Conservation (phyloP, 495 filamentous ascomycete genomes). For the Podospora conica region DNA sequence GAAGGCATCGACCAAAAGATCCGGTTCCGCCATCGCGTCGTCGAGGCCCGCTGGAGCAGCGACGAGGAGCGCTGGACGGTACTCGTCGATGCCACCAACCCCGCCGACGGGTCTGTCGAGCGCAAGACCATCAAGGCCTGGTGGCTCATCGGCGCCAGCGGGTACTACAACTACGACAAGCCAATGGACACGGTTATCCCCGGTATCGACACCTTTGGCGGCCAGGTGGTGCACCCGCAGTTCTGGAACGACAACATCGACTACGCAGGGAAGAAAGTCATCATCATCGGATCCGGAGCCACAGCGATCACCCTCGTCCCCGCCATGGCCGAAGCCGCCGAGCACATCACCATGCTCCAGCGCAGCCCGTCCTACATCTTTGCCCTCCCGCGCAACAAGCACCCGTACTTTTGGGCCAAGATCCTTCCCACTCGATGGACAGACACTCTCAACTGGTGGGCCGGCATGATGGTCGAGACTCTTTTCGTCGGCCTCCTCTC, state of each 20-base stretch:
- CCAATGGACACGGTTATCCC: constrained; percentile 53
- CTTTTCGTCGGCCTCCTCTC: constrained; percentile 24
- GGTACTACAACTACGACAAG: constrained; percentile 62
- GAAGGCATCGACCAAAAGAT: constrained; percentile 60
- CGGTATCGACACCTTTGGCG: constrained; percentile 52
- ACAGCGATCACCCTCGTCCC: constrained; percentile 54
- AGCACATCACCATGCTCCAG: constrained; percentile 52
- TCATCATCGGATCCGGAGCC: constrained; percentile 53
- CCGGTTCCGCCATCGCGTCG: constrained; percentile 51
- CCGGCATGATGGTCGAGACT: constrained; percentile 25
- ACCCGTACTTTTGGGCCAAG: constrained; percentile 22
- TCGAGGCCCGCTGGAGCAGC: constrained; percentile 54
- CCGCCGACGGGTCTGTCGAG: constrained; percentile 35
- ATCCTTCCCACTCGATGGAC: constrained; percentile 37
- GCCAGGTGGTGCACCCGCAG: constrained; percentile 54
- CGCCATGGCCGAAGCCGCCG: constrained; percentile 41
- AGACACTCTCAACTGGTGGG: constrained; percentile 32
- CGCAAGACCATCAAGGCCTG: constrained; percentile 41
- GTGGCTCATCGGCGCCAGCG: constrained; percentile 57
- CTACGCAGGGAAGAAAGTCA: constrained; percentile 44
- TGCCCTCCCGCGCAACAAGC: constrained; percentile 39
- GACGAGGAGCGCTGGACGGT: constrained; percentile 57
- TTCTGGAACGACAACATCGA: constrained; percentile 54
- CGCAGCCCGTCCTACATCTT: constrained; percentile 54
- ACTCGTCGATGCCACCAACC: constrained; percentile 34